Evolutionary conservation across 1,284 basidiomycete genomes (phyloP), one percentile per base, ranked within the genome.

Genomic region (Laetiporus sulphureus): DNA sequence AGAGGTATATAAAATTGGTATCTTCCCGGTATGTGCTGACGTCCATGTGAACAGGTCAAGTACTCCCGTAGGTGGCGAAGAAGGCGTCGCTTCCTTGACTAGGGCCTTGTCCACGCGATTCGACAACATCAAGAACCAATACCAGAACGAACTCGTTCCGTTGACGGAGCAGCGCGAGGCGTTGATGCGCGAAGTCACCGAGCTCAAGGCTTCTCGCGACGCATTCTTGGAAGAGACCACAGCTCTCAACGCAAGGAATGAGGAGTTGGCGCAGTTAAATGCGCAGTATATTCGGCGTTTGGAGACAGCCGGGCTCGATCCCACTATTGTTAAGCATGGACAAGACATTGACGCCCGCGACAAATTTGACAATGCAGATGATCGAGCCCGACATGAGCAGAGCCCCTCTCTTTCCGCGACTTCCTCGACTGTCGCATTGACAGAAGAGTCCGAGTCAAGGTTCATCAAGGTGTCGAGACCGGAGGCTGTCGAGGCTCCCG

Each of bases 141-240:
- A 98, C 59, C 79, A 85, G 38, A 77, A 77, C 52, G 93, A 97
- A 51, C 81, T 99, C 24, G 69, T 89, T 29, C 87, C 88, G 0
- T 77, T 98, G 40, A 87, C 77, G 3, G 77, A 83, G 39, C 81
- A 96, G 63, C 82, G 85, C 19, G 91, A 96, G 54, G 71, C 71
- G 0, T 66, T 98, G 21, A 61, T 74, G 20, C 75, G 91, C 38
- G 95, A 98, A 64, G 83, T 98, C 44, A 71, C 75, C 7, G 93
- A 97, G 54, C 80, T 99, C 39, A 84, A 83, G 56, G 85, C 90
- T 22, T 82, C 88, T 3, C 78, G 91, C 22, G 91, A 96, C 53
- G 76, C 85, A 30, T 89, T 88, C 66, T 66, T 94, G 15, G 93
- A 96, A 54, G 94, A 98, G 67, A 89, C 92, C 1, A 85, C 90